phyloP scores from a whole-genome alignment of 2,329 filamentous ascomycete genomes.

The Colletotrichum ledebouriae region DNA sequence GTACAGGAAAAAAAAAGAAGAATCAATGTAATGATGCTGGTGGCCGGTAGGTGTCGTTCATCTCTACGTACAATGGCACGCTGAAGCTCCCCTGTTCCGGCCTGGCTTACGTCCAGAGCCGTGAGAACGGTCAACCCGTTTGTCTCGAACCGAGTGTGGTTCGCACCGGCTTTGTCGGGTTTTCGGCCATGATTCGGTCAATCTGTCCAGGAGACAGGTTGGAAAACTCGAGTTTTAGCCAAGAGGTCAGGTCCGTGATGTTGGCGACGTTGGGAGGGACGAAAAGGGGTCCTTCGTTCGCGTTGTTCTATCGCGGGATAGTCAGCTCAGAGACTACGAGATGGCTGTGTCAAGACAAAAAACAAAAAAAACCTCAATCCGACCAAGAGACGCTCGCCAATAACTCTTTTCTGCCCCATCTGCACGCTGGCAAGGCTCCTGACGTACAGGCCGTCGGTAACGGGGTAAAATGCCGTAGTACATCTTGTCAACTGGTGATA shows the following conservation, averaged over 20 bases:
- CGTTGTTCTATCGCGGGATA: slow-evolving; percentile 53
- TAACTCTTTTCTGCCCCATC: slow-evolving; percentile 48
- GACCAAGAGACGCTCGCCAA: slow-evolving; percentile 44
- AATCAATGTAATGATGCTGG: too few species aligned
- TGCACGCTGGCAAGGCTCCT: slow-evolving; percentile 48
- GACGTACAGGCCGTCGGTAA: slow-evolving; percentile 52
- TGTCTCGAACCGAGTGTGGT: slow-evolving; percentile 39
- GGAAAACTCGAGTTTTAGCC: slow-evolving; percentile 50
- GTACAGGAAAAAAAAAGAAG: too few species aligned
- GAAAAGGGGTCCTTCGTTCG: slow-evolving; percentile 64
- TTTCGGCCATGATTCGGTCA: slow-evolving; percentile 55
- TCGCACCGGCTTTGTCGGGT: slow-evolving; percentile 45
- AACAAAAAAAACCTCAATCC: slow-evolving; percentile 17
- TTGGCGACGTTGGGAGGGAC: slow-evolving; percentile 59
- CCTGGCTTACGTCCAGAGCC: slow-evolving; percentile 57
- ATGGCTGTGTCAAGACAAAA: not conserved
- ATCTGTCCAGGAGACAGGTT: slow-evolving; percentile 44
- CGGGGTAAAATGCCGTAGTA: slow-evolving; percentile 49
- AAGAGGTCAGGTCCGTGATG: slow-evolving; percentile 54
- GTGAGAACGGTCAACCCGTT: slow-evolving; percentile 23
- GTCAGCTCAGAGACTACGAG: not conserved
- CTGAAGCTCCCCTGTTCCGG: slow-evolving; percentile 67
- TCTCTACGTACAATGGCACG: slow-evolving; percentile 7
- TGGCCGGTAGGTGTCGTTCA: too few species aligned
- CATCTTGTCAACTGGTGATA: slow-evolving; percentile 9